These are phyloP conservation scores for Inga oerstediana DNA, from an alignment of 306 rosid species.

Conservation along the genomic window DNA sequence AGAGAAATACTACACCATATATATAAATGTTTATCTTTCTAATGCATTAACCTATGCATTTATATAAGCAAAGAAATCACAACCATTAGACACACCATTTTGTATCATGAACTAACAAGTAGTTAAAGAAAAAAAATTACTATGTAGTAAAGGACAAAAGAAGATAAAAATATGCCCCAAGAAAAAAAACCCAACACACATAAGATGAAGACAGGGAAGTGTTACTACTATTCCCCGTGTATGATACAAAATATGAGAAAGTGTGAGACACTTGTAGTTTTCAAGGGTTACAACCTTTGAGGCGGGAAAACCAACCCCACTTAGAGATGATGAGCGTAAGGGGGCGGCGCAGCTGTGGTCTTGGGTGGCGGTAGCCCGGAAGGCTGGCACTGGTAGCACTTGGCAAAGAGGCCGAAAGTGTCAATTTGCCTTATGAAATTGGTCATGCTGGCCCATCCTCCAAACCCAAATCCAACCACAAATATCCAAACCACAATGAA, in stretches of 20 bases:
- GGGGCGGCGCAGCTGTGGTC: constrained; percentile 21
- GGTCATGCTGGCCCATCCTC: constrained; percentile 83
- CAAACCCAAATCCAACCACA: constrained; percentile 72
- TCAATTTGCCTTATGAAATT: constrained; percentile 64
- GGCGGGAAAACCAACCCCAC: background rate
- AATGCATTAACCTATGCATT: constrained; percentile 40
- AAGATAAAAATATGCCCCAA: background rate
- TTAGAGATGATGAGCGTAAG: constrained; percentile 31
- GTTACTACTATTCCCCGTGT: constrained; percentile 56
- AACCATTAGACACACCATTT: constrained; percentile 47
- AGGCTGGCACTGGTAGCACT: constrained; percentile 75
- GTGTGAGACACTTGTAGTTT: background rate
- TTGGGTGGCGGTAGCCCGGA: constrained; percentile 33
- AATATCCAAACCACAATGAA: constrained; percentile 61
- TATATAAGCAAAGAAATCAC: constrained; percentile 46
- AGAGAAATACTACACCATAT: constrained; percentile 6
- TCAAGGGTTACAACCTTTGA: background rate
- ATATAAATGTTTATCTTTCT: constrained; percentile 15
- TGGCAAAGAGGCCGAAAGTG: constrained; percentile 71
- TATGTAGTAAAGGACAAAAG: background rate
- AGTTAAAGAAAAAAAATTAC: constrained; percentile 8
- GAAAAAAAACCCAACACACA: constrained; percentile 40
- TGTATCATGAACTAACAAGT: constrained; percentile 28
- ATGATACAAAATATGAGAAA: constrained; percentile 52
- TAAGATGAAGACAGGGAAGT: constrained; percentile 38